Conservation (phyloP, 78 protist genomes). For the slime mould (Dictyostelium discoideum) region DNA sequence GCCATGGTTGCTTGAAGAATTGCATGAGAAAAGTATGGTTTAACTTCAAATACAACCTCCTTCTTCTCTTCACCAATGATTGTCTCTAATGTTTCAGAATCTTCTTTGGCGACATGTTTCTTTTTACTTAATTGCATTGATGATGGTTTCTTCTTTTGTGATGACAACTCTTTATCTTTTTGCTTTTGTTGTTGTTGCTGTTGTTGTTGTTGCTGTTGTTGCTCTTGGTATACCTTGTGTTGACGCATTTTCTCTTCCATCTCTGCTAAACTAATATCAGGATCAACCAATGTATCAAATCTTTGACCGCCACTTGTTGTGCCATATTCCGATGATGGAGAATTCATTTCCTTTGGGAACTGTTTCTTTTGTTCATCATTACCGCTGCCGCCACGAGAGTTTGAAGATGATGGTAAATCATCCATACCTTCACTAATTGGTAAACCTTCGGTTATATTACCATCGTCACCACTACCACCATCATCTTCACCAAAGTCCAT, state of each 20-base stretch:
- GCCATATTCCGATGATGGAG: background rate
- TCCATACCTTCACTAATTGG: constrained; percentile 17
- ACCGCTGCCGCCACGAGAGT: background rate
- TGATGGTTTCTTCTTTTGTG: constrained; percentile 34
- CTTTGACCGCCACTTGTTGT: background rate
- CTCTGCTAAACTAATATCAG: constrained; percentile 43
- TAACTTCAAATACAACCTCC: constrained; percentile 75
- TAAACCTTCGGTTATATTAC: constrained; percentile 45
- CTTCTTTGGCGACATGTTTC: constrained; percentile 8
- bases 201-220: background rate
- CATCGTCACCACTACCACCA: constrained; percentile 8
- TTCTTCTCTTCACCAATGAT: constrained; percentile 64
- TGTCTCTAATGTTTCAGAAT: constrained; percentile 50
- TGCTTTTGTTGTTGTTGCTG: background rate
- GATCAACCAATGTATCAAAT: constrained; percentile 61
- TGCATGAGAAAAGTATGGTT: constrained; percentile 70
- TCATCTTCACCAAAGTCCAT: constrained; percentile 63
- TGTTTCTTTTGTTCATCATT: background rate
- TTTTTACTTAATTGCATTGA: constrained; percentile 19
- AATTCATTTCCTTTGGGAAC: background rate
- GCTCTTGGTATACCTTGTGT: constrained; percentile 19
- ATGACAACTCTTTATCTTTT: background rate
- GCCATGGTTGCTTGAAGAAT: constrained; percentile 79
- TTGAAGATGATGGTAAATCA: background rate
- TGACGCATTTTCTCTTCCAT: constrained; percentile 80